Conservation (phyloP, 345 rosid species). For the Tarenaya hassleriana region DNA sequence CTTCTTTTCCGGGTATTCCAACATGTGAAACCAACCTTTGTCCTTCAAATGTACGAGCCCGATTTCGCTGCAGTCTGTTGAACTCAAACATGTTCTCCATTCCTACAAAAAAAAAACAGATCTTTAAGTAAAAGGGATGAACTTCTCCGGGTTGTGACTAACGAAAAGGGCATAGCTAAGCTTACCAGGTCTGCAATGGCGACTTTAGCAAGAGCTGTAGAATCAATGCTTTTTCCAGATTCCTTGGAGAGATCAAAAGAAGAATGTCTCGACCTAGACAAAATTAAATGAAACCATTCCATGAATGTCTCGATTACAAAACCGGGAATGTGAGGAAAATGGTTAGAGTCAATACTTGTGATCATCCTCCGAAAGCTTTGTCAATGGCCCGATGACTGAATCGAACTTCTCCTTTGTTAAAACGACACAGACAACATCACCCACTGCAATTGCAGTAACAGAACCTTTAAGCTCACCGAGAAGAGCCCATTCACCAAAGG, state of each 20-base stretch:
- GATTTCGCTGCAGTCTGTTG: conserved; percentile 85
- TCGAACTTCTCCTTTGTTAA: conserved; percentile 84
- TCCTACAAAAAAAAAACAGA: conserved; percentile 37
- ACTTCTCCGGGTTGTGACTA: neutral
- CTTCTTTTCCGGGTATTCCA: no score
- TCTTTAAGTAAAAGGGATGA: conserved; percentile 11
- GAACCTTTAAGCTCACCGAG: conserved; percentile 74
- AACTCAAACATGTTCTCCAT: conserved; percentile 69
- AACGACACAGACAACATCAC: conserved; percentile 70
- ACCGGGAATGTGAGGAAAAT: conserved; percentile 5
- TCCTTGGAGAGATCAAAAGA: conserved; percentile 46
- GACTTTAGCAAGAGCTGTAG: conserved; percentile 40
- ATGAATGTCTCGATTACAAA: neutral
- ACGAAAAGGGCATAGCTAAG: conserved; percentile 17
- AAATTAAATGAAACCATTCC: conserved; percentile 12
- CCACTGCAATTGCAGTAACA: conserved; percentile 74
- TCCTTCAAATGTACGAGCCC: conserved; percentile 64
- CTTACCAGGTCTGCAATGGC: conserved; percentile 62
- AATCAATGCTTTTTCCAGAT: conserved; percentile 39
- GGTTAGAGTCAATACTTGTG: conserved; percentile 40
- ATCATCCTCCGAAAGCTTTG: conserved; percentile 54
- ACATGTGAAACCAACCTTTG: conserved; percentile 57
- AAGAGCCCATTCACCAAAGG: conserved; percentile 96
- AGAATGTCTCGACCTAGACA: conserved; percentile 49
- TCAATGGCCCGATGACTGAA: conserved; percentile 69